A percentile compares a stretch with the other conserved stretches of the same genome.
phyloP scores from a whole-genome alignment of 257 asterid species.

The Solanum tarijense region DNA sequence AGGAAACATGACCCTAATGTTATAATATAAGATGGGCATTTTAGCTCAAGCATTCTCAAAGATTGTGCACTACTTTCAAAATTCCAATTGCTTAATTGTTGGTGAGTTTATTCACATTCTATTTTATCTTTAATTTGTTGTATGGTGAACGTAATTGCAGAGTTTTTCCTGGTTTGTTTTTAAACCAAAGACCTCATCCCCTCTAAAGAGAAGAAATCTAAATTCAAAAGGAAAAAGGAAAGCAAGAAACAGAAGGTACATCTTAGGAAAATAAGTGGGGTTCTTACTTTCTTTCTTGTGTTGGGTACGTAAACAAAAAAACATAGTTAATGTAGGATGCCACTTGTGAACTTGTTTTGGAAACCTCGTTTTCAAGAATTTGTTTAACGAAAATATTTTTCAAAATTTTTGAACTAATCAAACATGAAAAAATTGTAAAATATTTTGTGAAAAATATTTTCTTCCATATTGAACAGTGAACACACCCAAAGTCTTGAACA shows the following conservation, averaged over 20 bases:
- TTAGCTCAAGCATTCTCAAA: not conserved
- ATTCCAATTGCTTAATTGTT: not conserved
- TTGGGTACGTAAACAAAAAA: not conserved
- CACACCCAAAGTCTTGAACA: no score
- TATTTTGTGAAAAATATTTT: no score
- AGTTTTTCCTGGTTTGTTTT: not conserved
- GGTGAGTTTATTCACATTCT: not conserved
- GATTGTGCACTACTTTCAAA: not conserved
- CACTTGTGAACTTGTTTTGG: no score
- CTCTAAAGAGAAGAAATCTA: not conserved
- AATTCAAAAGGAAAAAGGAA: not conserved
- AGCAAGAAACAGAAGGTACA: not conserved
- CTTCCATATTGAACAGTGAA: no score
- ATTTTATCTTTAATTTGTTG: not conserved
- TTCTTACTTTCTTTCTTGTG: not conserved
- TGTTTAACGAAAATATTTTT: no score
- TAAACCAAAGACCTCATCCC: not conserved
- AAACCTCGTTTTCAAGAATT: not conserved
- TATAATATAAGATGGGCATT: not conserved
- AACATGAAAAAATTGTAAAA: not conserved
- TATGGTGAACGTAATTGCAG: not conserved
- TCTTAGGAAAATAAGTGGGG: no score
- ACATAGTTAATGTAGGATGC: no score
- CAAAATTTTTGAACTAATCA: no score
- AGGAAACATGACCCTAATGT: not conserved